Evolutionary conservation across 2,329 filamentous ascomycete genomes (phyloP), one percentile per base, ranked within the genome.

Genomic region (Fusarium sp.): DNA sequence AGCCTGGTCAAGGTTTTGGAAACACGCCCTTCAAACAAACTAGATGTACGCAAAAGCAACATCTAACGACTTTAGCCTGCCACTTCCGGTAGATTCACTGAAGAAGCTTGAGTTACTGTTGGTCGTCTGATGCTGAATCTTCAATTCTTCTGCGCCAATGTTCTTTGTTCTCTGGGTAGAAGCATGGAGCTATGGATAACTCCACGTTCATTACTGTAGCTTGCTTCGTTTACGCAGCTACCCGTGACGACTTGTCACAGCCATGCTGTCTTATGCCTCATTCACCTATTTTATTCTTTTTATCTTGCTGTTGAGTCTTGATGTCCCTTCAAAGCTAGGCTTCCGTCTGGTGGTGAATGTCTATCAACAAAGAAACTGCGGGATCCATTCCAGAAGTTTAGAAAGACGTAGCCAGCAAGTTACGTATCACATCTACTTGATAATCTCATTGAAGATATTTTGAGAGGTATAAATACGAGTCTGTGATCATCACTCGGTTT

Each of bases 81-180:
- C 1, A 28, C 2, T 20, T 15, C 13, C 8, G 2, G 39, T 10
- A 5, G 4, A 18, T 10, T n/a, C 1, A 38, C 4, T 3, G 17
- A 13, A 4, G 17, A 26, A 13, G 5, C 0, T 1, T 20, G 9
- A 10, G 3, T 36, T 24, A 4, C 3, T 36, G 6, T 63, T n/a
- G n/a, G n/a, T 9, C 15, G n/a, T 2, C 8, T 26, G 11, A 5
- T 24, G 3, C 15, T 47, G 12, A 24, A 17, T 28, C 35, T 41
- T 41, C 28, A 54, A 5, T n/a, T 12, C n/a, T 20, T 63, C 28
- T 48, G 41, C 22, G 20, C 13, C 41, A 26, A 10, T 22, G 13
- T 47, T 47, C 35, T 63, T 63, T 63, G 48, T 63, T 54, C 57
- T 20, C 22, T 30, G 6, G 24, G 11, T 22, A 28, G 26, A 24